Conservation (phyloP, 1,284 basidiomycete genomes). For the Rhodotorula glutinis region DNA sequence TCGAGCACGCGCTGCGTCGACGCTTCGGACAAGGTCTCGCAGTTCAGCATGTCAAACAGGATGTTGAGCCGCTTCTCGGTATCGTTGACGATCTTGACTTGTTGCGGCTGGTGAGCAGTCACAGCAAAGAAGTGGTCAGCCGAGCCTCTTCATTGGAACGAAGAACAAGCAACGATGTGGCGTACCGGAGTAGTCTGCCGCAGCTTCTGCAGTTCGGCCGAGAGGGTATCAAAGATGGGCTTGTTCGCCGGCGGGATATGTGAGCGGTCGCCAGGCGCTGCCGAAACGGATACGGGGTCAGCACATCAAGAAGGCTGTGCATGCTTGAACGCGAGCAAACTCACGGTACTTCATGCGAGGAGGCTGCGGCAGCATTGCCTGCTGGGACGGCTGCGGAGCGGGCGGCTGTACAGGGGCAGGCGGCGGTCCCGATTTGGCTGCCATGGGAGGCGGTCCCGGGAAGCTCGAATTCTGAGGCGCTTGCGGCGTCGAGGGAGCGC, state of each 20-base stretch:
- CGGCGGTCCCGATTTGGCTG: too few species aligned
- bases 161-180: neutral
- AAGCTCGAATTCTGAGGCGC: too few species aligned
- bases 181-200: conserved; percentile 41
- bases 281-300: neutral
- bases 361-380: conserved; percentile 3
- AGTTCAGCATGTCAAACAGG: conserved; percentile 87
- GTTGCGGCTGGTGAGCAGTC: conserved; percentile 59
- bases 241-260: conserved; percentile 75
- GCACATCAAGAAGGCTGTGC: too few species aligned
- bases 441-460: too few species aligned
- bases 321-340: conserved; percentile 49
- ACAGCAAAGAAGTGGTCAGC: neutral
- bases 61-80: conserved; percentile 81
- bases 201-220: conserved; percentile 20
- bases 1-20: conserved; percentile 45
- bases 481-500: too few species aligned
- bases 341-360: conserved; percentile 71
- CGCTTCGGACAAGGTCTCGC: conserved; percentile 63
- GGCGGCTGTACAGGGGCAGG: neutral
- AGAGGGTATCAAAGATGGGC: conserved; percentile 59
- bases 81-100: conserved; percentile 82
- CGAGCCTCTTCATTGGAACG: neutral
- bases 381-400: conserved; percentile 13
- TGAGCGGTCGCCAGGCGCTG: conserved; percentile 82